Base-by-base conservation (phyloP, 1,284 basidiomycete genomes). In the Malassezia dermatis region DNA sequence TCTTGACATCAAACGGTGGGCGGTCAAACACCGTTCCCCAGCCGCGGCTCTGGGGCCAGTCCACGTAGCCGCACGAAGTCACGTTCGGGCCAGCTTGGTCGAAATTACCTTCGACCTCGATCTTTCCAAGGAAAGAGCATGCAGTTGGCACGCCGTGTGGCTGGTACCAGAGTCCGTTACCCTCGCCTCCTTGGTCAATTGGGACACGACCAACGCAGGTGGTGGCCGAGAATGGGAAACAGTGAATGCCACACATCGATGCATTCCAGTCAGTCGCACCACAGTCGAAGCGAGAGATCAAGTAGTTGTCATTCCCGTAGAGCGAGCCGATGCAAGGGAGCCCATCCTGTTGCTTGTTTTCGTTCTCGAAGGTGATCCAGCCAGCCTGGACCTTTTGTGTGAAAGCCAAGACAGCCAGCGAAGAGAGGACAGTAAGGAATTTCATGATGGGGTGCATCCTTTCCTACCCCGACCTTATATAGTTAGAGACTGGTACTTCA, bases 341-440 rank as follows among this genome's bases (percentile, higher is more conserved):
- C 0, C 48, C 48, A 6, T 55, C 47, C 15, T 31, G 24, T 8
- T 28, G 3, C 37, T 55, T 55, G 27, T 41, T 47, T 17, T 55
- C 53, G 40, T 55, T 55, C 27, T 49, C 32, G 32, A 49, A 55
- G 1, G 53, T 55, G 37, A 55, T 55, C 53, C 53, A 55, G 8
- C 53, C 53, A 4, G 47, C 53, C 15, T 34, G 31, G 26, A n/a
- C 46, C 10, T 17, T 21, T 6, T 17, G 19, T 1, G 24, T 30
- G n/a, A 50, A 30, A 15, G 40, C 40, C 12, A 39, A 13, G 5
- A 13, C 40, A 19, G 28, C 39, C 12, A 27, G 39, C 17, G 10
- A 40, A 21, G 27, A n/a, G 28, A 40, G 45, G 8, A 49, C 24
- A 28, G 27, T 19, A 48, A 32, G 19, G 28, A 30, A 31, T 28